Base-by-base conservation (phyloP, 2,329 filamentous ascomycete genomes). In the Cladophialophora carrionii region DNA sequence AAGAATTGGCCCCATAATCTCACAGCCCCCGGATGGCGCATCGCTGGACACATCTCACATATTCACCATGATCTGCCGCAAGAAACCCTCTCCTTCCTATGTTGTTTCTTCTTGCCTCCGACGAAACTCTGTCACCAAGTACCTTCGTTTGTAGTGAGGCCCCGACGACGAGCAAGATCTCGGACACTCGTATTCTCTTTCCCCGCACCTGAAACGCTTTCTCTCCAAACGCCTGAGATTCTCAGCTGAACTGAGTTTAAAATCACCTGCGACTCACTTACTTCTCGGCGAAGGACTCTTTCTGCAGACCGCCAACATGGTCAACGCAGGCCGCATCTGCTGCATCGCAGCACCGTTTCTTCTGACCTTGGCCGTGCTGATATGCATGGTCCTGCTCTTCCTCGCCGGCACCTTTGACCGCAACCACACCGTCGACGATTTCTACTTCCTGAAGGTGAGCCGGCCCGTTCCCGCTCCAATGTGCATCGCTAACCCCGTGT, bases 311-410 rank as follows among this genome's bases (percentile, higher is more conserved):
- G 49, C n/a, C 60, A 70, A 26, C 20, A 90, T 90, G 88, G 87
- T 87, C 68, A 88, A 89, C 80, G 83, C 85, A 74, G 93, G 91
- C 72, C 87, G 94, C 75, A 87, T 94, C 73, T 82, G 90, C 77
- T 97, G 92, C 80, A 95, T 98, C 79, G 86, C 90, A 79, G 82
- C 92, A 81, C 94, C 94, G 66, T 92, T 96, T 79, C 82, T 86
- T 70, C 85, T 96, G 74, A 94, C 91, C 22, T 80, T 95, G 72
- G 90, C 85, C 69, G 89, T 90, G 65, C 82, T 97, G 73, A 80
- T 95, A 73, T 90, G 89, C 72, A 77, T 88, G 61, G 73, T 85
- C 55, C 74, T 88, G 46, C 81, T 88, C 59, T 83, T 85, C 68
- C 71, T 87, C 57, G 85, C 84, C 41, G 84, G 85, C 71, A 83